Base-by-base conservation (phyloP, 2,329 filamentous ascomycete genomes). In the Sclerotinia borealis region DNA sequence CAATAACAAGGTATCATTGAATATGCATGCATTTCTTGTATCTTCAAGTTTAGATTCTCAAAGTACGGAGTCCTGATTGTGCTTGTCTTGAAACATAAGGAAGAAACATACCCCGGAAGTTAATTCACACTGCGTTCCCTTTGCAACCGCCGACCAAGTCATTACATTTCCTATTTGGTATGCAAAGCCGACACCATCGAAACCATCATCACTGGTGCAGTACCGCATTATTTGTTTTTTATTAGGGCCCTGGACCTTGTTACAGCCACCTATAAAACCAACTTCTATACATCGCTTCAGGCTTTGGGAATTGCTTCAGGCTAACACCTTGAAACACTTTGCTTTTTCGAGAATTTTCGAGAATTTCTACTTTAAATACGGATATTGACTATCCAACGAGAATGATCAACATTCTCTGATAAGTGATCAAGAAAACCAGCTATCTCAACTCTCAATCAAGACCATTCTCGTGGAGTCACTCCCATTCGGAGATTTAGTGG, bases 261-360 rank as follows among this genome's bases (percentile, higher is more conserved):
- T 59, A 41, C 50, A 47, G 58, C 60, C 37, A 66, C 68, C 64
- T 70, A 70, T 70, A 70, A 67, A 54, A 68, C 45, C 65, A 59
- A 61, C 62, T 64, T 54, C 62, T 71, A 71, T 71, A 68, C 64
- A 64, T 67, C 56, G 49, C 64, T 68, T 66, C 61, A 50, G 36
- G 25, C 25, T 39, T 29, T 27, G 13, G 7, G n/a, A n/a, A 36
- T 51, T n/a, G 37, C 37, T 43, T 43, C 27, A 36, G 13, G 22
- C 31, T 56, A 49, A 62, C 13, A 48, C 51, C 31, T 22, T 34
- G 0, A 25, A 31, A 45, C 13, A 19, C n/a, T 19, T 37, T 31
- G 41, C 50, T 58, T 56, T 58, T 36, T 31, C 34, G 25, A 31
- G 31, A 29, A 19, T 37, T 37, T 47, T 39, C 13, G 17, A 25